Conservation (phyloP, 768 basidiomycete species). For the Xerocomus spinulosus region DNA sequence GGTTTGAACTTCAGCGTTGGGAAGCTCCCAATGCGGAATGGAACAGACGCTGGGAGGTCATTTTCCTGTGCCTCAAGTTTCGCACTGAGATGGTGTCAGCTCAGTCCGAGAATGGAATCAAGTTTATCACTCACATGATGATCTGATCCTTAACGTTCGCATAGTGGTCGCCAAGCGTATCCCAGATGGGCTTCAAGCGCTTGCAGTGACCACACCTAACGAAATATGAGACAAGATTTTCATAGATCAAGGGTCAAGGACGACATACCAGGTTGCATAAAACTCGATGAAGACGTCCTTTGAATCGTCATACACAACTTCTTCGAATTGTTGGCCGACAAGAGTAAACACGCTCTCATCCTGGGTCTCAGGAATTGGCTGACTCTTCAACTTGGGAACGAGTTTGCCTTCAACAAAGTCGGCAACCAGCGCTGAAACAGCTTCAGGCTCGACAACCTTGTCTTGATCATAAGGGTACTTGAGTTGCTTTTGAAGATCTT, state of each 20-base stretch:
- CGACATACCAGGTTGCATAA: conserved; percentile 87
- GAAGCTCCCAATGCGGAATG: conserved; percentile 86
- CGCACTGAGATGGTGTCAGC: conserved; percentile 48
- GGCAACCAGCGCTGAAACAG: conserved; percentile 55
- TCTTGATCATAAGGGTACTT: conserved; percentile 84
- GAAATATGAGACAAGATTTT: not conserved
- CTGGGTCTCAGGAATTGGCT: conserved; percentile 79
- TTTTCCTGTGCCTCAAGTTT: conserved; percentile 98
- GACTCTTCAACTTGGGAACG: conserved; percentile 81
- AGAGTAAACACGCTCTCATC: conserved; percentile 77
- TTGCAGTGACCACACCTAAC: conserved; percentile 92
- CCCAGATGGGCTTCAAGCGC: conserved; percentile 93
- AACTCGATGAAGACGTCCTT: conserved; percentile 98
- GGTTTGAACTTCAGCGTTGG: conserved; percentile 97
- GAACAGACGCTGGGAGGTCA: conserved; percentile 83
- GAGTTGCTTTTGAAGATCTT: conserved; percentile 76
- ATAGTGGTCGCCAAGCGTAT: conserved; percentile 83
- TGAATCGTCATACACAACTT: conserved; percentile 75
- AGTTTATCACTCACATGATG: conserved; percentile 57
- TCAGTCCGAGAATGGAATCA: not conserved
- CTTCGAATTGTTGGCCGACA: conserved; percentile 87
- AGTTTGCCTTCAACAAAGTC: conserved; percentile 70
- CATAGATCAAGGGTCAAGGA: conserved; percentile 2
- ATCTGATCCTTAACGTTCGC: conserved; percentile 67
- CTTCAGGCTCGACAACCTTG: conserved; percentile 53